Base-by-base conservation (phyloP, 306 rosid species). In the Pterocarpus santalinus region DNA sequence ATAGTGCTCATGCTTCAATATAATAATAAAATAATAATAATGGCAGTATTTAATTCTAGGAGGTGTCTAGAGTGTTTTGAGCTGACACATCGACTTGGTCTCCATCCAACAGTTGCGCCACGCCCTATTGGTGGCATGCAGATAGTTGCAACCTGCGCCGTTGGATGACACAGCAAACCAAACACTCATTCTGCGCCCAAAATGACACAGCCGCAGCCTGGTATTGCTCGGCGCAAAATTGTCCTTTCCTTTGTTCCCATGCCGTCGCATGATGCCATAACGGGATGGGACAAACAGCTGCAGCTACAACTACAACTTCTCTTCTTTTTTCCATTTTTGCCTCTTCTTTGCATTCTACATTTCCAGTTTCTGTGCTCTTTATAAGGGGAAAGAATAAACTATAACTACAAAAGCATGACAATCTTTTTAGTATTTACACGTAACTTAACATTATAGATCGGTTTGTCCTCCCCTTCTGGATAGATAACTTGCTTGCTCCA, bases 61-160 rank as follows among this genome's bases (percentile, higher is more conserved):
- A 1, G 58, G 86, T 22, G 28, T 22, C 28, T 22, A 69, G 36
- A 6, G 72, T 67, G 12, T 12, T 30, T 14, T 57, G 44, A 69
- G n/a, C 7, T 69, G 77, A 69, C 89, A 82, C 87, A 81, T 79
- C 43, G 32, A 55, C 53, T 56, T 22, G 5, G 10, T 7, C 39
- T 47, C 22, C 30, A 10, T 75, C 33, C 34, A 56, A 65, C 51
- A 55, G 73, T 64, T 66, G 83, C 73, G 83, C 73, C 85, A 85
- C 88, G 70, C 38, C 16, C 4, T 46, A 11, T 77, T 72, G 5
- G 15, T 22, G 28, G 28, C 84, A 68, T 84, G 87, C 77, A 32
- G 58, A 53, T 43, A 43, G 14, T 14, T 71, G 30, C 63, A 71
- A 71, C 4, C 43, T 69, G n/a, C 14, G 28, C 68, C 68, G 39